Percentiles rank a stretch among this genome's conserved stretches.
These are phyloP conservation scores for Leishmania turanica DNA, from an alignment of 208 protist species.

Conservation along the genomic window DNA sequence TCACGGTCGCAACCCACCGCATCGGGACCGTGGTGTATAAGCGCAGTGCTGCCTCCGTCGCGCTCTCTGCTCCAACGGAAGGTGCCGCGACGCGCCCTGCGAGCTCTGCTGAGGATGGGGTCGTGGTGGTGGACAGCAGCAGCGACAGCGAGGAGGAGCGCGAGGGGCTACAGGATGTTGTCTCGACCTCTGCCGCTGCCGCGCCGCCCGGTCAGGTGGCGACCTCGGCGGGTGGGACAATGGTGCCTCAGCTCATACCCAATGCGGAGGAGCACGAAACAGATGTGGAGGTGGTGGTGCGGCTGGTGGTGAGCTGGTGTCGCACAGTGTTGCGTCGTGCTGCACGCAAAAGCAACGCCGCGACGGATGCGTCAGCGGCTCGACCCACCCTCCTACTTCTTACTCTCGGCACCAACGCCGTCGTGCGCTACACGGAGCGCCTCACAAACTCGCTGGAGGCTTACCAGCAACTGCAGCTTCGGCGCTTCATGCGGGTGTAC, in stretches of 20 bases:
- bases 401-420: conserved; percentile 34
- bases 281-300: conserved; percentile 57
- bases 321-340: conserved; percentile 23
- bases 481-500: conserved; percentile 60
- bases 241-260: conserved; percentile 43
- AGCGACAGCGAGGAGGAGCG: conserved; percentile 28
- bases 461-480: conserved; percentile 66
- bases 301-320: conserved; percentile 61
- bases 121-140: conserved; percentile 41
- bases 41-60: neutral
- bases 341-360: neutral
- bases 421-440: conserved; percentile 59
- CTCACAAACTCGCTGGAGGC: conserved; percentile 51
- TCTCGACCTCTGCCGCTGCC: neutral
- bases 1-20: conserved; percentile 75
- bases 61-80: neutral
- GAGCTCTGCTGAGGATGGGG: conserved; percentile 2
- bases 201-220: neutral
- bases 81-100: neutral
- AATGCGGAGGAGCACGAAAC: conserved; percentile 59
- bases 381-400: conserved; percentile 47
- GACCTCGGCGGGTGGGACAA: neutral
- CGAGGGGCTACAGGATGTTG: neutral
- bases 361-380: neutral
- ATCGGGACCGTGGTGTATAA: conserved; percentile 47